Conservation (phyloP, 805 yeast genomes). For the Candida hispaniensis region DNA sequence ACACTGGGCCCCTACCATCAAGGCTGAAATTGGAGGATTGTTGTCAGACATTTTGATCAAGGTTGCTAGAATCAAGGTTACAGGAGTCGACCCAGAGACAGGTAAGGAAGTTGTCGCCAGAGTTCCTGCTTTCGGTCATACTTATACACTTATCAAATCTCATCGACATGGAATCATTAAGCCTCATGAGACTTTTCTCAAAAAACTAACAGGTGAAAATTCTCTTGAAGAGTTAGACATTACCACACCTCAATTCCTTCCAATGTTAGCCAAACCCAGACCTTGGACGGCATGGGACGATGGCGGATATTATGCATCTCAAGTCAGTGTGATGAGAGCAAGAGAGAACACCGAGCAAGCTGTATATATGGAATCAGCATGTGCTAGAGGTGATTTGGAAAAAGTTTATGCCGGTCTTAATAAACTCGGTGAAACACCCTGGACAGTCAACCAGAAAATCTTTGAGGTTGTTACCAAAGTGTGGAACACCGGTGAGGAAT, state of each 20-base stretch:
- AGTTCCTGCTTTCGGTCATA: slow-evolving; percentile 86
- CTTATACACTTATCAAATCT: slow-evolving; percentile 73
- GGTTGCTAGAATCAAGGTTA: slow-evolving; percentile 71
- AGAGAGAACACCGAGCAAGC: slow-evolving; percentile 80
- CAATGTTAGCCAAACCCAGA: slow-evolving; percentile 86
- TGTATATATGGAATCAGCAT: slow-evolving; percentile 81
- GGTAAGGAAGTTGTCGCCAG: slow-evolving; percentile 53
- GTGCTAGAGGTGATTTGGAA: slow-evolving; percentile 53
- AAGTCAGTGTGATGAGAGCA: slow-evolving; percentile 56
- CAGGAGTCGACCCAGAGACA: slow-evolving; percentile 72
- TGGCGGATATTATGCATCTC: slow-evolving; percentile 75
- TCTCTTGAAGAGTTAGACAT: slow-evolving; percentile 45
- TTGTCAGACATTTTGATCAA: slow-evolving; percentile 64
- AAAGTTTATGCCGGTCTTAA: slow-evolving; percentile 70
- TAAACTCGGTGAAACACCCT: slow-evolving; percentile 75
- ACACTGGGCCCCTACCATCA: slow-evolving; percentile 45
- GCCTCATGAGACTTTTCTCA: slow-evolving; percentile 57
- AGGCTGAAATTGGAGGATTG: slow-evolving; percentile 73
- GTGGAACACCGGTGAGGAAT: slow-evolving; percentile 78
- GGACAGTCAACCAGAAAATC: slow-evolving; percentile 77
- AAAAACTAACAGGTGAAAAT: slow-evolving; percentile 55
- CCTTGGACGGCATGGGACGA: slow-evolving; percentile 74
- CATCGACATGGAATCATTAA: slow-evolving; percentile 71
- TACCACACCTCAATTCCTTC: slow-evolving; percentile 72
- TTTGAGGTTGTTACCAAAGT: slow-evolving; percentile 59